Conservation (phyloP, 257 asterid genomes). For the Ilex aquifolium region DNA sequence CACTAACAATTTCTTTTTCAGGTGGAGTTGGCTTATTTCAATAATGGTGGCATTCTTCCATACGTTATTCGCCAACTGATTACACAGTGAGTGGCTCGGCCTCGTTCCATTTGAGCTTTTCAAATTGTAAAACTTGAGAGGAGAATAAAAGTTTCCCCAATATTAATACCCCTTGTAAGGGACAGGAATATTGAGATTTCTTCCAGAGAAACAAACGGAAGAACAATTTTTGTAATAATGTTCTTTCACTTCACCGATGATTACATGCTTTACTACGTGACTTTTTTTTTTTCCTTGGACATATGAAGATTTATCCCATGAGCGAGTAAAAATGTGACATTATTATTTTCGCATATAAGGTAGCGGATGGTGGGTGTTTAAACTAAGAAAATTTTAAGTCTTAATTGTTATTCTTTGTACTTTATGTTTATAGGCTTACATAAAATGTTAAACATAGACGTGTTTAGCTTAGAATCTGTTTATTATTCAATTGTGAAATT, state of each 20-base stretch:
- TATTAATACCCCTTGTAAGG: conserved; percentile 19
- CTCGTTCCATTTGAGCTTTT: conserved; percentile 8
- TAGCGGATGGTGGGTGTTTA: too few relatives aligned
- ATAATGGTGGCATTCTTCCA: conserved; percentile 88
- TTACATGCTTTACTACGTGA: background rate
- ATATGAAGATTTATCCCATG: too few relatives aligned
- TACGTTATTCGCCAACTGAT: conserved; percentile 73
- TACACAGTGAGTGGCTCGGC: conserved; percentile 31
- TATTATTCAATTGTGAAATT: too few relatives aligned
- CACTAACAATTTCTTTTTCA: conserved; percentile 13
- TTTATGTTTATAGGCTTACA: too few relatives aligned
- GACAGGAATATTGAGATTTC: conserved; percentile 20
- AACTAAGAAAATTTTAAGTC: too few relatives aligned
- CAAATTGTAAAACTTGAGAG: conserved; percentile 13
- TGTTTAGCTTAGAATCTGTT: too few relatives aligned
- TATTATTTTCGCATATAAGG: too few relatives aligned
- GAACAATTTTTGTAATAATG: background rate
- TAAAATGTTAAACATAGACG: too few relatives aligned
- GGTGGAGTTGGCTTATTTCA: conserved; percentile 73
- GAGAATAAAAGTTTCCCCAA: conserved; percentile 24
- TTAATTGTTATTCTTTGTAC: too few relatives aligned
- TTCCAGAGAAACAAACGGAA: conserved; percentile 21
- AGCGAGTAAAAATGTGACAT: too few relatives aligned
- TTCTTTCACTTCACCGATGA: conserved; percentile 5
- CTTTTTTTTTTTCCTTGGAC: too few relatives aligned